Percentiles rank a stretch among this genome's conserved stretches.
Conservation (phyloP, 1,284 basidiomycete species). For the Caloboletus inedulis region DNA sequence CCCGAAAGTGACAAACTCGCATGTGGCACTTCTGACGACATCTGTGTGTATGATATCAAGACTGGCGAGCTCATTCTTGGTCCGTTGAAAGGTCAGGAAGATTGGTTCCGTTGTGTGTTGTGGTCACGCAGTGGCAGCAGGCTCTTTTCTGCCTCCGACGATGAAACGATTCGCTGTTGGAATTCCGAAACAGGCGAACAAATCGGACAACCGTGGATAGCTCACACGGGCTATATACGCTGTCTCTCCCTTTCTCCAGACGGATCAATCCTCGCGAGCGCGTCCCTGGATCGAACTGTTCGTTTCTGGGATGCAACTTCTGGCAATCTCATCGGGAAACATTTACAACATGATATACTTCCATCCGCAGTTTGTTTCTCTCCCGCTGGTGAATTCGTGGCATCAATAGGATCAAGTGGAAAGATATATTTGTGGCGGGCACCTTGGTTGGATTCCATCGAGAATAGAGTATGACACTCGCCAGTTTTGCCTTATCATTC, state of each 20-base stretch:
- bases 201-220: neutral
- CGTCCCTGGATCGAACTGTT: slow-evolving; percentile 1
- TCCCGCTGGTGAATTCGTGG: slow-evolving; percentile 4
- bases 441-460: neutral
- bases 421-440: neutral
- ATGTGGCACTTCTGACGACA: neutral
- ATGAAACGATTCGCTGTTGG: slow-evolving; percentile 14
- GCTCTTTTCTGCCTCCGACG: neutral
- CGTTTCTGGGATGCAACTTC: slow-evolving; percentile 14
- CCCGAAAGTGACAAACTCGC: no score
- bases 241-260: slow-evolving; percentile 10
- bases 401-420: fast-evolving
- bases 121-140: slow-evolving; percentile 15
- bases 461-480: neutral
- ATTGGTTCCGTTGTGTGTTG: neutral
- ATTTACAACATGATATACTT: neutral
- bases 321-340: neutral
- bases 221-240: neutral
- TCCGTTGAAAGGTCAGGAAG: neutral
- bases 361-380: neutral
- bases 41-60: neutral
- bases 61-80: neutral
- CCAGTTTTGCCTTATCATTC: no score
- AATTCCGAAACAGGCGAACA: neutral
- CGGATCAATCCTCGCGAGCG: slow-evolving; percentile 12